phyloP scores from a whole-genome alignment of 2,329 filamentous ascomycete genomes.

The Ceratocystis colombiana region DNA sequence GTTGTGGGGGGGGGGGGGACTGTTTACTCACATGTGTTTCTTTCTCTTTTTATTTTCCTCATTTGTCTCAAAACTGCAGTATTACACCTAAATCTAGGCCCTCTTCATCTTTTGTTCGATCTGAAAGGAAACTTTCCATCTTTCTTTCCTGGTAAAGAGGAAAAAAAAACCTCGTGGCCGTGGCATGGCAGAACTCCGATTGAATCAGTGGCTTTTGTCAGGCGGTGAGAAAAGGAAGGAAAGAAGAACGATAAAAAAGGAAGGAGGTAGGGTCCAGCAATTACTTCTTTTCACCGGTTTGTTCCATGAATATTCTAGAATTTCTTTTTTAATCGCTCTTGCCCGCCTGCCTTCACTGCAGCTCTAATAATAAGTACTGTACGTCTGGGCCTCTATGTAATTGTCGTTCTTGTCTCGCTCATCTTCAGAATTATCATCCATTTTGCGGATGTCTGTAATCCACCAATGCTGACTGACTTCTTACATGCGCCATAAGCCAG shows the following conservation, averaged over 20 bases:
- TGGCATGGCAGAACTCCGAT: neutral
- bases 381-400: too few species aligned
- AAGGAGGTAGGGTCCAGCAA: too few species aligned
- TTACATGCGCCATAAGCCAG: neutral
- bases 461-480: neutral
- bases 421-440: neutral
- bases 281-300: neutral
- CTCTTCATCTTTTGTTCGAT: neutral
- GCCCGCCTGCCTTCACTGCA: neutral
- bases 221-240: slow-evolving; percentile 6
- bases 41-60: neutral
- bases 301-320: slow-evolving; percentile 14
- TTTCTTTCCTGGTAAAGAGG: neutral
- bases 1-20: too few species aligned
- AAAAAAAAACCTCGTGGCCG: neutral
- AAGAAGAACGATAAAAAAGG: neutral
- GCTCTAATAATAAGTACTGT: too few species aligned
- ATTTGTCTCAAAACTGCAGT: neutral
- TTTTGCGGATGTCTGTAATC: neutral
- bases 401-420: neutral
- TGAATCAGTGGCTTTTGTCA: neutral
- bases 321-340: slow-evolving; percentile 12
- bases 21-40: neutral
- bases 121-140: neutral
- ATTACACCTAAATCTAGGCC: neutral